Evolutionary conservation across 805 yeast species (phyloP).

Genomic region (Hanseniaspora clermontiae): DNA sequence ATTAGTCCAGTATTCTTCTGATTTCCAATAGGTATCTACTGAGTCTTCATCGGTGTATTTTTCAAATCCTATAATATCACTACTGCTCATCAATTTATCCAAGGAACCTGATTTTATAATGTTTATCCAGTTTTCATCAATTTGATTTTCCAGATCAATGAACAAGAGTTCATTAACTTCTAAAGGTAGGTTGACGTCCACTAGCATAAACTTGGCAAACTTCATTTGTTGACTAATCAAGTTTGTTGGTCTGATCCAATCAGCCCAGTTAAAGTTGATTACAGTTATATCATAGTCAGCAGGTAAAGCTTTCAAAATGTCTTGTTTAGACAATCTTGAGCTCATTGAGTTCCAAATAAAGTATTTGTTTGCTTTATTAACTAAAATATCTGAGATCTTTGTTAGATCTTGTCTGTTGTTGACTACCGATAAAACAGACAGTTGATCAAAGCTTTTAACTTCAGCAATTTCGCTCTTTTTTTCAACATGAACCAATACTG

Average conservation of each 20-base stretch:
- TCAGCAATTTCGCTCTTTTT: slow-evolving; percentile 14
- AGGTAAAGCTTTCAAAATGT: background rate
- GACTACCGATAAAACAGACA: background rate
- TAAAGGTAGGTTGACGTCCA: slow-evolving; percentile 79
- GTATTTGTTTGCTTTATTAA: slow-evolving; percentile 45
- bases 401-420: background rate
- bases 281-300: slow-evolving; percentile 51
- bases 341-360: slow-evolving; percentile 1
- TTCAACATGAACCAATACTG: slow-evolving; percentile 17
- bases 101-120: background rate
- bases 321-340: background rate
- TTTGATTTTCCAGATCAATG: slow-evolving; percentile 66
- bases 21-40: slow-evolving; percentile 55
- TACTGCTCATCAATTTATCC: background rate
- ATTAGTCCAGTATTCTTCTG: slow-evolving; percentile 71
- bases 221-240: slow-evolving; percentile 70
- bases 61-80: background rate
- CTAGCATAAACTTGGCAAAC: slow-evolving; percentile 77
- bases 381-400: slow-evolving; percentile 71
- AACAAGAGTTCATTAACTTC: slow-evolving; percentile 63
- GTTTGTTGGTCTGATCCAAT: slow-evolving; percentile 69
- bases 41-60: background rate
- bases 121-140: slow-evolving; percentile 44
- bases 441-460: background rate
- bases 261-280: slow-evolving; percentile 85